Evolutionary conservation across 441 rosid species (phyloP).

Genomic region (Arabidopsis lyrata): DNA sequence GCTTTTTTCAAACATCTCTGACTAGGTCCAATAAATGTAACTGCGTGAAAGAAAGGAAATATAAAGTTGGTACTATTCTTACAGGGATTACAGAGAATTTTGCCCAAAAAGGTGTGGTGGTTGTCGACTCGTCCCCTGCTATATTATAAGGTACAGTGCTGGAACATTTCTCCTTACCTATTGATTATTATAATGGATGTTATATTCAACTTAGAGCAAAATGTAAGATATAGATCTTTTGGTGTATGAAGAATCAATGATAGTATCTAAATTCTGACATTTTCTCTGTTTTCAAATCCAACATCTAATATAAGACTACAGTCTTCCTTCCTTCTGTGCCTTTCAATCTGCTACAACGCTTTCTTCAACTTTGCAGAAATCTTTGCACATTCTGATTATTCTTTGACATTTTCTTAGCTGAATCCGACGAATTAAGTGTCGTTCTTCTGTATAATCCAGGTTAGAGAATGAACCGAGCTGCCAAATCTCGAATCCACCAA

Average conservation of each 20-base stretch:
- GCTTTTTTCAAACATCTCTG: neutral
- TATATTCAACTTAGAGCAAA: neutral
- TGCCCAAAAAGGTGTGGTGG: no score
- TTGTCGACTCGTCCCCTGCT: neutral
- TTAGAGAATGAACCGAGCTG: neutral
- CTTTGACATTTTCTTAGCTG: neutral
- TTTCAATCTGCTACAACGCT: neutral
- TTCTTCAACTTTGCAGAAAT: neutral
- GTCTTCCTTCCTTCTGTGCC: neutral
- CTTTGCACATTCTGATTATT: neutral
- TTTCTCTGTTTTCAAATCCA: neutral
- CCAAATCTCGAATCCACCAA: neutral
- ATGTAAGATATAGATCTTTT: neutral
- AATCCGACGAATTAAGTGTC: neutral
- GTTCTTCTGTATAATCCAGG: constrained; percentile 24
- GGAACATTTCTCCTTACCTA: neutral
- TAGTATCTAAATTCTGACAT: neutral
- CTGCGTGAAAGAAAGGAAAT: neutral
- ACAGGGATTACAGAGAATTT: neutral
- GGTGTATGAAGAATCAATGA: neutral
- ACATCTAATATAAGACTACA: neutral
- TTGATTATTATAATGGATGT: neutral
- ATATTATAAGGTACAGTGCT: neutral
- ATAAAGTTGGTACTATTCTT: neutral
- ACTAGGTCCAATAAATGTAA: neutral